phyloP scores from a whole-genome alignment of 2,329 filamentous ascomycete species.

The Cercospora zeae-maydis region DNA sequence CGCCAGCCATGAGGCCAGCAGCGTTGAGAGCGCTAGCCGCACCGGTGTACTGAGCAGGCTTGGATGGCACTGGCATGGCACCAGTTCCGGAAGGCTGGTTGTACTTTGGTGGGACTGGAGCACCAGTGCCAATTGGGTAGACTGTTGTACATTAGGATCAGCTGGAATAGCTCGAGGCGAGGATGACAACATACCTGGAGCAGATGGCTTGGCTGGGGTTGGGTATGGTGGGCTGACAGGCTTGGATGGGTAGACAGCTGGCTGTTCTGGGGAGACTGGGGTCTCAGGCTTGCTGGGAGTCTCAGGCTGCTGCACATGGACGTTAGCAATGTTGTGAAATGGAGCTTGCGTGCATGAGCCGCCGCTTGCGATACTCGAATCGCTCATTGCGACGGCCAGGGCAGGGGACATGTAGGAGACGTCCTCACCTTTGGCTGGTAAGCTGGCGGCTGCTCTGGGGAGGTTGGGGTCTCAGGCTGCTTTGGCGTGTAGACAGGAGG shows the following conservation, averaged over 20 bases:
- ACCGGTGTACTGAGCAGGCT: conserved; percentile 22
- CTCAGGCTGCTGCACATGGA: too few species aligned
- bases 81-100: conserved; percentile 2
- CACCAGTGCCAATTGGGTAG: conserved; percentile 15
- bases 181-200: neutral
- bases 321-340: too few species aligned
- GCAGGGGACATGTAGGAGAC: too few species aligned
- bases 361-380: too few species aligned
- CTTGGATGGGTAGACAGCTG: too few species aligned
- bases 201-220: neutral
- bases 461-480: neutral
- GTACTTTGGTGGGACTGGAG: conserved; percentile 6
- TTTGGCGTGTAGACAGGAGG: too few species aligned
- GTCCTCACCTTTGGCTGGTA: too few species aligned
- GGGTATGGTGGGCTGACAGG: neutral
- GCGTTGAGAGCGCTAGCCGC: conserved; percentile 23
- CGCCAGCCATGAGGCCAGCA: conserved; percentile 24
- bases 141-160: neutral
- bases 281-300: too few species aligned
- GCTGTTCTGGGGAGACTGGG: neutral
- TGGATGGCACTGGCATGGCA: neutral
- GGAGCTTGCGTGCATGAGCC: too few species aligned
- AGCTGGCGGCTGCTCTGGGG: too few species aligned
- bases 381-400: too few species aligned
- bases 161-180: too few species aligned